These are phyloP conservation scores for Aureobasidium sp. DNA, from an alignment of 2,329 filamentous ascomycete genomes.

Conservation along the genomic window DNA sequence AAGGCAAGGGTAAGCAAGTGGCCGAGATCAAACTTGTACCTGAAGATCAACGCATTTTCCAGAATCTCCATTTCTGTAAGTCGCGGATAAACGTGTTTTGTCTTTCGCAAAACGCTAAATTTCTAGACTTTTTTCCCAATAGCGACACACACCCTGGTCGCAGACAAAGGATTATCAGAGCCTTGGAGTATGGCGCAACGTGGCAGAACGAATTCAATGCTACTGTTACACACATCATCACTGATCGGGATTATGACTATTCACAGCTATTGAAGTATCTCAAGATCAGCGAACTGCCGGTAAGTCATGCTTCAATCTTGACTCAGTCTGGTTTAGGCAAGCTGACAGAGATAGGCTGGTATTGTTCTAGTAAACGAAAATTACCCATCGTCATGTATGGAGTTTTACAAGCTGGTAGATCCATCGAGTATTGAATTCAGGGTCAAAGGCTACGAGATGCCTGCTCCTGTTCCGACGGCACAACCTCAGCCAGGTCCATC, in stretches of 20 bases:
- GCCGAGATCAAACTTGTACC: slow-evolving; percentile 21
- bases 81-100: background rate
- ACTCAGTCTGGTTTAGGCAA: too few relatives aligned
- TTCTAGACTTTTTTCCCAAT: slow-evolving; percentile 67
- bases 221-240: slow-evolving; percentile 68
- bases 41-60: slow-evolving; percentile 26
- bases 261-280: slow-evolving; percentile 55
- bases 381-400: slow-evolving; percentile 40
- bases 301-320: slow-evolving; percentile 26
- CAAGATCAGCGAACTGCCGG: slow-evolving; percentile 42
- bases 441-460: slow-evolving; percentile 42
- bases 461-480: background rate
- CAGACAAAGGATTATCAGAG: slow-evolving; percentile 65
- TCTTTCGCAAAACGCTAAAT: background rate
- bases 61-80: slow-evolving; percentile 26
- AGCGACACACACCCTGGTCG: slow-evolving; percentile 63
- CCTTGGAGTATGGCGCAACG: slow-evolving; percentile 64
- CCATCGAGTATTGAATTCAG: slow-evolving; percentile 53
- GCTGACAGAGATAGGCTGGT: slow-evolving; percentile 27
- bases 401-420: slow-evolving; percentile 39
- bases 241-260: slow-evolving; percentile 63
- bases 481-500: slow-evolving; percentile 13
- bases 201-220: slow-evolving; percentile 56
- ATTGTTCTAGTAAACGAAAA: slow-evolving; percentile 45
- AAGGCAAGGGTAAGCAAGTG: slow-evolving; percentile 4